These are phyloP conservation scores for Prunus yedoensis DNA, from an alignment of 331 rosid genomes.

Conservation along the genomic window DNA sequence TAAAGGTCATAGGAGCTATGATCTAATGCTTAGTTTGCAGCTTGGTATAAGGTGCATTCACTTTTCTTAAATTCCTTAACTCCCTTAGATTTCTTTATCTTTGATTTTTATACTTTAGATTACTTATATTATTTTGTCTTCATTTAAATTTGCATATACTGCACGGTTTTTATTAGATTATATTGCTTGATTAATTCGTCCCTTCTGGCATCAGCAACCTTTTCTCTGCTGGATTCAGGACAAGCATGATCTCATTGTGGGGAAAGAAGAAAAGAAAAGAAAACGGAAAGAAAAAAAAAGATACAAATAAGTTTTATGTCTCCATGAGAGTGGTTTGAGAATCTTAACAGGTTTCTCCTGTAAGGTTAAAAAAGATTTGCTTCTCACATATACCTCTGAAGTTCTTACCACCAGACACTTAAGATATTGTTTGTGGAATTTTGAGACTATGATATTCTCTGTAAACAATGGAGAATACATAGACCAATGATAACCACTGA, in stretches of 20 bases:
- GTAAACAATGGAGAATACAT: neutral
- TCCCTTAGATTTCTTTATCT: slow-evolving; percentile 3
- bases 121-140: slow-evolving; percentile 18
- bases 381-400: slow-evolving; percentile 17
- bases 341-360: slow-evolving; percentile 23
- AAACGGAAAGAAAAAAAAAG: neutral
- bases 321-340: neutral
- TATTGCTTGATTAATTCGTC: slow-evolving; percentile 11
- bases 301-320: slow-evolving; percentile 3
- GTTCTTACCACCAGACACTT: slow-evolving; percentile 18
- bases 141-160: slow-evolving; percentile 7
- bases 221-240: slow-evolving; percentile 6
- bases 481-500: neutral
- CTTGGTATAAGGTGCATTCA: slow-evolving; percentile 91
- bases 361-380: slow-evolving; percentile 11
- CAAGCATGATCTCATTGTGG: neutral
- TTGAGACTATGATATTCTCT: no score
- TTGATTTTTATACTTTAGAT: slow-evolving; percentile 17
- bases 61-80: slow-evolving; percentile 17
- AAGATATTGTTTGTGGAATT: neutral
- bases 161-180: neutral
- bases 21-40: slow-evolving; percentile 97
- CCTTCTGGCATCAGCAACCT: neutral
- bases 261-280: neutral
- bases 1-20: slow-evolving; percentile 97